phyloP scores from a whole-genome alignment of 2,329 filamentous ascomycete species.

The Phaeoacremonium minimum region DNA sequence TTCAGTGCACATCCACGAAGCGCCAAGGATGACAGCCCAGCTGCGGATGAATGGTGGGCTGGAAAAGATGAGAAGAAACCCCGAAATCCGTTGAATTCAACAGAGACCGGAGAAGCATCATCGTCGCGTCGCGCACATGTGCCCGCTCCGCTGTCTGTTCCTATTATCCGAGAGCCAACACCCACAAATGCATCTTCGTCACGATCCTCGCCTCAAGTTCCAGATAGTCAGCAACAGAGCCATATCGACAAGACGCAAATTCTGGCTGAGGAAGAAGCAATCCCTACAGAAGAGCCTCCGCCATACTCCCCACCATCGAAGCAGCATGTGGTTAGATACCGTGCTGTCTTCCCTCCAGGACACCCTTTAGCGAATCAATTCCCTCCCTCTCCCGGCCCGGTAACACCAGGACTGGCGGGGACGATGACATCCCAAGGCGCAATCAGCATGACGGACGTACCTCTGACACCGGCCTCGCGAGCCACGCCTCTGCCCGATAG shows the following conservation, averaged over 20 bases:
- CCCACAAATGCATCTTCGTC: conserved; percentile 20
- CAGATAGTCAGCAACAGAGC: conserved; percentile 14
- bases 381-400: conserved; percentile 54
- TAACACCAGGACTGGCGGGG: conserved; percentile 57
- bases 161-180: conserved; percentile 13
- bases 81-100: conserved; percentile 7
- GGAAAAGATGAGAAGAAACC: conserved; percentile 17
- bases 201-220: conserved; percentile 13
- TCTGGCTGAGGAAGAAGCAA: conserved; percentile 29
- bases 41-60: conserved; percentile 33
- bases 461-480: conserved; percentile 37
- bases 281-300: conserved; percentile 40
- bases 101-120: conserved; percentile 10
- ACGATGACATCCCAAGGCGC: conserved; percentile 60
- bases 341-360: conserved; percentile 53
- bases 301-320: conserved; percentile 49
- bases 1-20: conserved; percentile 28
- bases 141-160: conserved; percentile 4
- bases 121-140: conserved; percentile 11
- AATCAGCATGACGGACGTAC: conserved; percentile 57
- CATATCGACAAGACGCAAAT: conserved; percentile 32
- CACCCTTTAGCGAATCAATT: conserved; percentile 42
- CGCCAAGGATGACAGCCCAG: conserved; percentile 18
- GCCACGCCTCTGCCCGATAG: conserved; percentile 34
- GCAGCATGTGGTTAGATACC: conserved; percentile 42